These are phyloP conservation scores for Ganoderma boninense DNA, from an alignment of 1,284 basidiomycete genomes.

Conservation along the genomic window DNA sequence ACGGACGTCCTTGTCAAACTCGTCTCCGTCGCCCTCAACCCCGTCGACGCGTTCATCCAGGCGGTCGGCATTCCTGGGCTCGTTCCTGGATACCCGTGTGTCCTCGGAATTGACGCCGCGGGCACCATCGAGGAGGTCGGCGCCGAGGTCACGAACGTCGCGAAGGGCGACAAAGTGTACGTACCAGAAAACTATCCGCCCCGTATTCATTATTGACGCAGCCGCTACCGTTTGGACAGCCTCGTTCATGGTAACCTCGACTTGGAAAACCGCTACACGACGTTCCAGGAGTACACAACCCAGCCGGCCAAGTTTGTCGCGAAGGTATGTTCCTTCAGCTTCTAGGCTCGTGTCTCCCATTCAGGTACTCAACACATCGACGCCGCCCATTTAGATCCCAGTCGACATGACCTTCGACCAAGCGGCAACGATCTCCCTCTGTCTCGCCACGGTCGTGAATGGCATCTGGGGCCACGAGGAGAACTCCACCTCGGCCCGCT, in stretches of 20 bases:
- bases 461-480: conserved; percentile 36
- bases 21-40: neutral
- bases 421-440: conserved; percentile 40
- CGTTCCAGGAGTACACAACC: conserved; percentile 44
- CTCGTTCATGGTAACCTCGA: neutral
- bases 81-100: neutral
- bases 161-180: conserved; percentile 58
- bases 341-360: too few relatives aligned
- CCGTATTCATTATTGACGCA: neutral
- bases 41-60: neutral
- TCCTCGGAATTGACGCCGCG: conserved; percentile 54
- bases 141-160: conserved; percentile 41
- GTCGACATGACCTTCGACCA: conserved; percentile 39
- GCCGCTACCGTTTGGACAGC: neutral
- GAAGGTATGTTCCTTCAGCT: conserved; percentile 31
- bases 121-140: conserved; percentile 57
- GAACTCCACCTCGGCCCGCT: conserved; percentile 24
- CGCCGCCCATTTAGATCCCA: conserved; percentile 35
- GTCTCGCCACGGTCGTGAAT: conserved; percentile 37
- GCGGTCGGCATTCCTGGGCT: neutral
- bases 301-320: conserved; percentile 36
- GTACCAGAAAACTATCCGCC: neutral
- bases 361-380: too few relatives aligned
- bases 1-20: conserved; percentile 4
- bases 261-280: conserved; percentile 19